Evolutionary conservation across 345 rosid genomes (phyloP).

Genomic region (Abelmoschus esculentus): DNA sequence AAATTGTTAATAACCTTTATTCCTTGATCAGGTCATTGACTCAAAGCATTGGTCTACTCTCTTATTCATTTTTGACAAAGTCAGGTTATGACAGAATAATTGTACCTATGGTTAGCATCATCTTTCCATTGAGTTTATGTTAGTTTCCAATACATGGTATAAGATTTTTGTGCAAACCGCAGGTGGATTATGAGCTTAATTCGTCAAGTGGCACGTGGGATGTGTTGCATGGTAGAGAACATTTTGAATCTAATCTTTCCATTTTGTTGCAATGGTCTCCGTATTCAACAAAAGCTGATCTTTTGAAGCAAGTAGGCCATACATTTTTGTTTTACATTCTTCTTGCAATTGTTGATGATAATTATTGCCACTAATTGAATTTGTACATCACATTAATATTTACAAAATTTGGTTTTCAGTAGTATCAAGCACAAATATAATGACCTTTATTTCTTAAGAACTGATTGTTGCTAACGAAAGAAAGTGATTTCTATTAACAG

Average conservation of each 20-base stretch:
- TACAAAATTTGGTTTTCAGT: not conserved
- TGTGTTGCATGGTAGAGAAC: slow-evolving; percentile 45
- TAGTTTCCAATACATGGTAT: slow-evolving; percentile 3
- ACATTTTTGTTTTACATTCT: not conserved
- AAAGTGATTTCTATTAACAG: not conserved
- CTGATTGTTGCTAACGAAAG: not conserved
- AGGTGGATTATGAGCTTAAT: slow-evolving; percentile 75
- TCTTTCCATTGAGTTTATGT: not conserved
- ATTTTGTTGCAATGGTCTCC: slow-evolving; percentile 84
- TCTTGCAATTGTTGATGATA: not conserved
- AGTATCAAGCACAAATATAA: not conserved
- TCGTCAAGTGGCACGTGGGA: slow-evolving; percentile 29
- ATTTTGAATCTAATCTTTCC: slow-evolving; percentile 56
- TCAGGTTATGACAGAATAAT: slow-evolving; percentile 80
- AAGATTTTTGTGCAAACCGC: slow-evolving; percentile 17
- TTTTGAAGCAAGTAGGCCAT: slow-evolving; percentile 70
- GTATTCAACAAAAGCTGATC: slow-evolving; percentile 74
- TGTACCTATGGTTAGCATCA: slow-evolving; percentile 81
- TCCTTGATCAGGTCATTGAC: slow-evolving; percentile 41
- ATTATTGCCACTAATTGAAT: not conserved
- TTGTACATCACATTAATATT: not conserved
- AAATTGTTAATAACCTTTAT: slow-evolving; percentile 3
- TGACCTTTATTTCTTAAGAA: not conserved
- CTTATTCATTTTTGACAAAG: slow-evolving; percentile 71
- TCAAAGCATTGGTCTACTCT: slow-evolving; percentile 82